A percentile compares a stretch with the other conserved stretches of the same genome.
phyloP scores from a whole-genome alignment of 1,139 yeast genomes.

The Blastobotrys buckinghamii region DNA sequence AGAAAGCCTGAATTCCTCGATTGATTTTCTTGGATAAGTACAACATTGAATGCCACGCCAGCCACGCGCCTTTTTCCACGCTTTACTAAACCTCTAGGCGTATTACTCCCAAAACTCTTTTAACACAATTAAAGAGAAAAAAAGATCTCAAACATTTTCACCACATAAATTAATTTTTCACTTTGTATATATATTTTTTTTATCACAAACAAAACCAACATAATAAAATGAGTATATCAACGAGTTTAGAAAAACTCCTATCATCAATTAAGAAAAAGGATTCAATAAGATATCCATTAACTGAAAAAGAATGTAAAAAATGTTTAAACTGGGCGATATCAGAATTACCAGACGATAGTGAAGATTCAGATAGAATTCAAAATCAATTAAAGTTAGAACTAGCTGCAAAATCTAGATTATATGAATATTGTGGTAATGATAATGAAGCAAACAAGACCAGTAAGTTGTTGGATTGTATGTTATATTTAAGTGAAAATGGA shows the following conservation, averaged over 20 bases:
- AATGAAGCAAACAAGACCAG: background rate
- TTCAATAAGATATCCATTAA: background rate
- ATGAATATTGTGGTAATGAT: constrained; percentile 8
- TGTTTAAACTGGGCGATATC: background rate
- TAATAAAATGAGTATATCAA: background rate
- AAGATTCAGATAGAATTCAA: background rate
- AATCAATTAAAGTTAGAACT: constrained; percentile 6
- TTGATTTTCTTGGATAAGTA: too few relatives aligned
- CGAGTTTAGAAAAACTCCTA: background rate
- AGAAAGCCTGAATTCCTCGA: too few relatives aligned
- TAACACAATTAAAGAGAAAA: too few relatives aligned
- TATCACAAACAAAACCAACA: too few relatives aligned
- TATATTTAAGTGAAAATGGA: constrained; percentile 3
- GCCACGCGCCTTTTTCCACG: too few relatives aligned
- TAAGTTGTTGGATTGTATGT: constrained; percentile 4
- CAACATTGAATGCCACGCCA: too few relatives aligned
- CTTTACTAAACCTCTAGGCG: too few relatives aligned
- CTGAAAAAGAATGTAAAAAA: background rate
- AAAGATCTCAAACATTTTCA: too few relatives aligned
- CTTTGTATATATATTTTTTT: too few relatives aligned
- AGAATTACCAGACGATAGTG: background rate
- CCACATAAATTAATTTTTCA: too few relatives aligned
- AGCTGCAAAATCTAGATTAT: constrained; percentile 8
- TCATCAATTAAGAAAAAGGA: background rate
- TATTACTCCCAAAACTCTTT: too few relatives aligned